Percentiles rank a stretch among this genome's conserved stretches.
Conservation (phyloP, 1,284 basidiomycete genomes). For the Pholiota adiposa region DNA sequence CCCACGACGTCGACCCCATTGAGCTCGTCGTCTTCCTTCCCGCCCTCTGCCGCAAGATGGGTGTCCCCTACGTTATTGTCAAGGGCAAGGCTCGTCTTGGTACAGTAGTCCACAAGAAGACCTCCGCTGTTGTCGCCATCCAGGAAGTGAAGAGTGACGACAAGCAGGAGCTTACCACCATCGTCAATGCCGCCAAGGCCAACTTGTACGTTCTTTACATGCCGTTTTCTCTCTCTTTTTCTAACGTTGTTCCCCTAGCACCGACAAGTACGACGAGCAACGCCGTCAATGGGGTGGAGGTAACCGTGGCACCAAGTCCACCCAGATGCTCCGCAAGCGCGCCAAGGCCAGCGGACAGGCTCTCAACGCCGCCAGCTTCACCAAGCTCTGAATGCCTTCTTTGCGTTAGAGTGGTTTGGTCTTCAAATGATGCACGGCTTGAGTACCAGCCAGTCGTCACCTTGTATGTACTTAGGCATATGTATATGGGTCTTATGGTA, state of each 20-base stretch:
- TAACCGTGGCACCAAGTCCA: conserved; percentile 90
- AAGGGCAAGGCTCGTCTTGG: conserved; percentile 98
- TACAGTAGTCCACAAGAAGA: conserved; percentile 98
- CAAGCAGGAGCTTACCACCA: conserved; percentile 89
- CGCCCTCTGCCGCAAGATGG: conserved; percentile 99
- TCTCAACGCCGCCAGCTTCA: conserved; percentile 54
- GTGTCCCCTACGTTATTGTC: conserved; percentile 97
- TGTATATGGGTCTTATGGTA: conserved; percentile 10
- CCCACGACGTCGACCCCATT: conserved; percentile 98
- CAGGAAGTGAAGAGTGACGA: conserved; percentile 97
- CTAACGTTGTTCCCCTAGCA: conserved; percentile 47
- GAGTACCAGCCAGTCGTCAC: conserved; percentile 12
- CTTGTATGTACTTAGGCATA: conserved; percentile 17
- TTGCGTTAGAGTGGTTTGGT: conserved; percentile 2
- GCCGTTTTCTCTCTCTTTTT: background rate
- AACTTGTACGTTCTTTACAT: conserved; percentile 75
- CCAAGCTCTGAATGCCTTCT: conserved; percentile 58
- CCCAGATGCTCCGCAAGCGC: conserved; percentile 92
- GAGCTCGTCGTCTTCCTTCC: conserved; percentile 99
- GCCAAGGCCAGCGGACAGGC: conserved; percentile 87
- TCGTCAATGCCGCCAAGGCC: conserved; percentile 94
- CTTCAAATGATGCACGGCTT: conserved; percentile 15
- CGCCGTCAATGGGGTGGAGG: conserved; percentile 97
- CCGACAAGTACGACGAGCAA: conserved; percentile 95
- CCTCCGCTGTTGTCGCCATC: conserved; percentile 87